phyloP scores from a whole-genome alignment of 2,329 filamentous ascomycete species.

The Penicillium sp. region DNA sequence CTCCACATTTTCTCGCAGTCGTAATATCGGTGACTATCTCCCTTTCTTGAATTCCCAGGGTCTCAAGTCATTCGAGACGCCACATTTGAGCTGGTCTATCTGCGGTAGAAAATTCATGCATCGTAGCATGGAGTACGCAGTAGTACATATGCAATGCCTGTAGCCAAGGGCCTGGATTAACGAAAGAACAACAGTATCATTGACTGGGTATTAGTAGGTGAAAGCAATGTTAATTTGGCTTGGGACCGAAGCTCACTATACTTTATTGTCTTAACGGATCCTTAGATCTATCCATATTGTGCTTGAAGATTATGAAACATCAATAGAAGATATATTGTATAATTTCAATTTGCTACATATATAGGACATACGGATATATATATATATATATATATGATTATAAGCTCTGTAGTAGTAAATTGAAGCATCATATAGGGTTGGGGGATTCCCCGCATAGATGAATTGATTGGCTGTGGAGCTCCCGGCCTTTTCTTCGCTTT shows the following conservation, averaged over 20 bases:
- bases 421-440: background rate
- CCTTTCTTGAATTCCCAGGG: no score
- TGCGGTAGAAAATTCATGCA: background rate
- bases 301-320: no score
- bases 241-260: background rate
- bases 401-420: background rate
- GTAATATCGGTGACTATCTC: no score
- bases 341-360: no score
- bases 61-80: no score
- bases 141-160: background rate
- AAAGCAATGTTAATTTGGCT: background rate
- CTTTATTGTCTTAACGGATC: background rate
- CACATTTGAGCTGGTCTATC: no score
- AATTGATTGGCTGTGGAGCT: conserved; percentile 14
- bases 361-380: no score
- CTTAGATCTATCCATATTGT: no score
- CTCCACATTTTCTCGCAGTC: no score
- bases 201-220: background rate
- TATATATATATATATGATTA: no score
- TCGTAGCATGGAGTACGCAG: background rate
- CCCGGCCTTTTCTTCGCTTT: conserved; percentile 6
- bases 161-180: background rate
- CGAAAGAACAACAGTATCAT: background rate
- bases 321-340: no score
- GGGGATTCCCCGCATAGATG: conserved; percentile 10